Base-by-base conservation (phyloP, 768 basidiomycete species). In the Boletus sp. region DNA sequence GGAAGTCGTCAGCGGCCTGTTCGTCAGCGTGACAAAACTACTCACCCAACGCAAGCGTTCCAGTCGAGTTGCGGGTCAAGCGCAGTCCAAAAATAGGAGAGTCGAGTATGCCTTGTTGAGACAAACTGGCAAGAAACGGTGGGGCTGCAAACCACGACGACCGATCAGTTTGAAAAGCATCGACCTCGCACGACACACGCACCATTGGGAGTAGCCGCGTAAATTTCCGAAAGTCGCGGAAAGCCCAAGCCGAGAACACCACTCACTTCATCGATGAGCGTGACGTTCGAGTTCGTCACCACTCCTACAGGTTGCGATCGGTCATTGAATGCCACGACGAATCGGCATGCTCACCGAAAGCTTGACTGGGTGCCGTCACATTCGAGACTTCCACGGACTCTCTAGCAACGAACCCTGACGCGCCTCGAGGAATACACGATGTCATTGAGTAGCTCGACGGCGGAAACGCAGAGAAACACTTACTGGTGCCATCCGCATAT, bases 31-130 rank as follows among this genome's bases (percentile, higher is more conserved):
- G 12, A 47, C 4, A 28, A 33, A 42, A 24, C 8, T 29, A 44
- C 42, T 63, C 51, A 87, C 89, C 90, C 15, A 92, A 61, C 2
- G 89, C 73, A 20, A 92, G 74, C 18, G 83, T 79, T 10, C 90
- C 90, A 11, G 77, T 80, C 3, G 72, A 66, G 64, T 87, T 84
- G 44, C 77, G 75, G 1, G 83, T 81, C 59, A 92, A 72, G 62
- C 79, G 84, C 29, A 92, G 62, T n/a, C 86, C 88, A 62, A 92
- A 92, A 9, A 92, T 64, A 1, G 90, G 90, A 66, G 90, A 92
- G 35, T 83, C 81, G 47, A 92, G 71, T 32, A 80, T 71, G 17
- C 89, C 90, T 58, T 80, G 76, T 56, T 84, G 77, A 8, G 86
- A 83, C 49, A 92, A 74, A 20, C 71, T 79, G 4, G 82, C 74